These are phyloP conservation scores for Saturnispora sekii DNA, from an alignment of 805 yeast genomes.

Conservation along the genomic window DNA sequence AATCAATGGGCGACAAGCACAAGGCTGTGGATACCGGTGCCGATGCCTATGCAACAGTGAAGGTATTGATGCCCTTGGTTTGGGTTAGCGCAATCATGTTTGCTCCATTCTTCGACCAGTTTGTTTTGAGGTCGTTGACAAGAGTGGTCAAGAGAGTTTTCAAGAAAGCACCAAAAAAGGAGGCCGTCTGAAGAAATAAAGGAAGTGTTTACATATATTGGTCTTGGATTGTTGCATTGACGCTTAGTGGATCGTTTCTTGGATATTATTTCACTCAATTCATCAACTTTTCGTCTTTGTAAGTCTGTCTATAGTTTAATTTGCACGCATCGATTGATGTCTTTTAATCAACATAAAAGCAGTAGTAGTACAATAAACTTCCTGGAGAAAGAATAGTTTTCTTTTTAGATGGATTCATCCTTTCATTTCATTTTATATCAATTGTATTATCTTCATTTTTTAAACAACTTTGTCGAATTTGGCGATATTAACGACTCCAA, in stretches of 20 bases:
- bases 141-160: slow-evolving; percentile 15
- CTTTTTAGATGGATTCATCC: not conserved
- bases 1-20: slow-evolving; percentile 17
- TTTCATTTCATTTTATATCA: not conserved
- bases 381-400: no score
- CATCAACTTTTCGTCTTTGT: not conserved
- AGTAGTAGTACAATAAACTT: no score
- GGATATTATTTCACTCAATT: not conserved
- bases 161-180: slow-evolving; percentile 8
- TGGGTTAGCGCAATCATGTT: slow-evolving; percentile 23
- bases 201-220: no score
- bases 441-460: not conserved
- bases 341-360: no score
- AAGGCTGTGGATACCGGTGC: slow-evolving; percentile 27
- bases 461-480: no score
- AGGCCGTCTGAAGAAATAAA: no score
- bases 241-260: no score
- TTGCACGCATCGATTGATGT: not conserved
- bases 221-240: no score
- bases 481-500: slow-evolving; percentile 35
- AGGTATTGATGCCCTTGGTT: slow-evolving; percentile 20
- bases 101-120: slow-evolving; percentile 29
- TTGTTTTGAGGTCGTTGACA: slow-evolving; percentile 25
- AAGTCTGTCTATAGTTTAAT: not conserved
- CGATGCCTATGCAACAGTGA: slow-evolving; percentile 28